These are phyloP conservation scores for Eucalyptus curtisii DNA, from an alignment of 345 rosid genomes.

Conservation along the genomic window DNA sequence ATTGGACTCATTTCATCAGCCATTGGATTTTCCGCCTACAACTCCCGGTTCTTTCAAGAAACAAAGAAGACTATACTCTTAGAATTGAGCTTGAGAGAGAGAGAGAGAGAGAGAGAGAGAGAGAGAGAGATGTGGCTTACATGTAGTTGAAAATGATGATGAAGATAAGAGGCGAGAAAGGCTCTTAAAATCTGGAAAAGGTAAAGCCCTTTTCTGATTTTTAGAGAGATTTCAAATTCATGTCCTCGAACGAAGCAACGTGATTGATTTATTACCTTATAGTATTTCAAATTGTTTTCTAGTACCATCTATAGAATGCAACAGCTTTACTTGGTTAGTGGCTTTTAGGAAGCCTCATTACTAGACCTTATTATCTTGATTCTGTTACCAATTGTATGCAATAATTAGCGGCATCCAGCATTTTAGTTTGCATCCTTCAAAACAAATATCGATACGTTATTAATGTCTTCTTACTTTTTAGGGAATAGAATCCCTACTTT, in stretches of 20 bases:
- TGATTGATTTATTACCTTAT: no score
- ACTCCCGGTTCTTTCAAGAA: neutral
- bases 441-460: neutral
- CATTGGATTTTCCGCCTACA: neutral
- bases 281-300: neutral
- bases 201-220: no score
- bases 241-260: no score
- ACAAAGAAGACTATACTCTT: neutral
- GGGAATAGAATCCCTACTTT: neutral
- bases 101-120: neutral
- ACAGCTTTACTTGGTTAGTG: neutral
- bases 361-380: neutral
- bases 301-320: neutral
- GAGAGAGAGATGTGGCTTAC: neutral
- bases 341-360: neutral
- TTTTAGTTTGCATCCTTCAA: neutral
- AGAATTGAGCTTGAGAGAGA: neutral
- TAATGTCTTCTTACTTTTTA: neutral
- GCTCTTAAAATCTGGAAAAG: neutral
- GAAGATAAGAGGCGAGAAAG: neutral
- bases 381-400: neutral
- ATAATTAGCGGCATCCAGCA: neutral
- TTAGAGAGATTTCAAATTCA: no score
- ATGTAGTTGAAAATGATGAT: neutral
- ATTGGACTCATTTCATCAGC: neutral